Evolutionary conservation across 176 grass and related monocot genomes (phyloP).

Genomic region (Microstegium vimineum): DNA sequence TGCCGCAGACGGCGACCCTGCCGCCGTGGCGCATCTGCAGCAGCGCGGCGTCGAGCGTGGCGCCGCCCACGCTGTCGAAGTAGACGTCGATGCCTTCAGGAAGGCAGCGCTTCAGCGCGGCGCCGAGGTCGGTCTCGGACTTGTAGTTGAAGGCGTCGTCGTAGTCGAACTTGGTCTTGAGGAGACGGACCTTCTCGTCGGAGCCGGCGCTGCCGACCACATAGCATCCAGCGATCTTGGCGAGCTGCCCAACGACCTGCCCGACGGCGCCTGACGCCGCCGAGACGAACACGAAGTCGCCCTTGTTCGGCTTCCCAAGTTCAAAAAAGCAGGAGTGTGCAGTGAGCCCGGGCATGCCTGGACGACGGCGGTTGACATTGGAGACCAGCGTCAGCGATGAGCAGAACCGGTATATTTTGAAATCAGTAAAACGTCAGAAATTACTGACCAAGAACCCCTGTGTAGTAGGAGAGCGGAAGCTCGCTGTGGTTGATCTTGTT

Average conservation of each 20-base stretch:
- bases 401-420: too few relatives aligned
- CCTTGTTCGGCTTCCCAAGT: slow-evolving; percentile 20
- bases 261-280: slow-evolving; percentile 49
- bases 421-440: too few relatives aligned
- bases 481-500: too few relatives aligned
- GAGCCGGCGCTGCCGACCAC: slow-evolving; percentile 50
- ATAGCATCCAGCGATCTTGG: slow-evolving; percentile 55
- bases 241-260: slow-evolving; percentile 55
- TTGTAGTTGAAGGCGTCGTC: slow-evolving; percentile 60
- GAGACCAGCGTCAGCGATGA: too few relatives aligned
- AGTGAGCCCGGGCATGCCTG: slow-evolving; percentile 39
- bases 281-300: slow-evolving; percentile 35
- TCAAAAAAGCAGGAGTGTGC: slow-evolving; percentile 43
- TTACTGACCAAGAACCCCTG: too few relatives aligned
- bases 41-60: slow-evolving; percentile 41
- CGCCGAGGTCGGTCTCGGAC: slow-evolving; percentile 24
- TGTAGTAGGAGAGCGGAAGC: too few relatives aligned
- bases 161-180: slow-evolving; percentile 47
- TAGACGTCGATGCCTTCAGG: slow-evolving; percentile 56
- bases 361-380: too few relatives aligned
- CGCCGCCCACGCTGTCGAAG: slow-evolving; percentile 23
- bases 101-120: slow-evolving; percentile 37
- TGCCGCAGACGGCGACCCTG: slow-evolving; percentile 27
- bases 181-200: slow-evolving; percentile 53
- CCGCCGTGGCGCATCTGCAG: slow-evolving; percentile 27